Evolutionary conservation across 768 basidiomycete genomes (phyloP).

Genomic region (Tylopilus rubrobrunneus): DNA sequence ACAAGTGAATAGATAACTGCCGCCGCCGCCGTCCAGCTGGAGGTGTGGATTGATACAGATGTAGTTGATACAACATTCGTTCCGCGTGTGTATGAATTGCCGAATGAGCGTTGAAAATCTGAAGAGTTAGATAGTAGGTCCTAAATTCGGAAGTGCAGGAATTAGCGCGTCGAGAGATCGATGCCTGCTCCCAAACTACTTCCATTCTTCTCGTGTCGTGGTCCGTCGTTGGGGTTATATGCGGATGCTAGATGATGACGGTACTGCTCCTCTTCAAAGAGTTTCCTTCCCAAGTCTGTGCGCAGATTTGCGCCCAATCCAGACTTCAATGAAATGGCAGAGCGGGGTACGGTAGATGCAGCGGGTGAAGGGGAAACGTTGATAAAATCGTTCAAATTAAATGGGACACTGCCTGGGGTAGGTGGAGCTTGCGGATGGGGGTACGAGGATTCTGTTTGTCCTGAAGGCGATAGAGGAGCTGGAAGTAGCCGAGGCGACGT

Average conservation of each 20-base stretch:
- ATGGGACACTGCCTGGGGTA: conserved; percentile 37
- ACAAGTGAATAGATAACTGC: conserved; percentile 31
- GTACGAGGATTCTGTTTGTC: conserved; percentile 16
- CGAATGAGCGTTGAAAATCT: conserved; percentile 16
- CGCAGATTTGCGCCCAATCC: conserved; percentile 49
- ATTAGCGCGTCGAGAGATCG: conserved; percentile 27
- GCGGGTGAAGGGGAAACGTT: conserved; percentile 68
- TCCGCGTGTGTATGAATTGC: conserved; percentile 23
- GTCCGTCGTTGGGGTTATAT: conserved; percentile 18
- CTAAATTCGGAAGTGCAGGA: conserved; percentile 2
- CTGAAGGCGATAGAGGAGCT: conserved; percentile 23
- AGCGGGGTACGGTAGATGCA: conserved; percentile 30
- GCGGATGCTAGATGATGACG: conserved; percentile 31
- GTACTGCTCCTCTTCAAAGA: conserved; percentile 70
- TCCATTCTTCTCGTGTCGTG: conserved; percentile 26
- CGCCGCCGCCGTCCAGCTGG: conserved; percentile 18
- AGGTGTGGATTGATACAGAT: conserved; percentile 33
- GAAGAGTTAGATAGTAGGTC: conserved; percentile 12
- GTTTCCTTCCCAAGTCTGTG: conserved; percentile 60
- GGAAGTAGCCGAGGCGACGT: conserved; percentile 24
- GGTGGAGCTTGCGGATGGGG: conserved; percentile 33
- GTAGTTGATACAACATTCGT: conserved; percentile 34
- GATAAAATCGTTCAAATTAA: conserved; percentile 70
- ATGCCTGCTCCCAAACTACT: conserved; percentile 29
- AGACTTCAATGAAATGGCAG: conserved; percentile 30